phyloP scores from a whole-genome alignment of 2,329 filamentous ascomycete genomes.

The Alternaria triticimaculans region DNA sequence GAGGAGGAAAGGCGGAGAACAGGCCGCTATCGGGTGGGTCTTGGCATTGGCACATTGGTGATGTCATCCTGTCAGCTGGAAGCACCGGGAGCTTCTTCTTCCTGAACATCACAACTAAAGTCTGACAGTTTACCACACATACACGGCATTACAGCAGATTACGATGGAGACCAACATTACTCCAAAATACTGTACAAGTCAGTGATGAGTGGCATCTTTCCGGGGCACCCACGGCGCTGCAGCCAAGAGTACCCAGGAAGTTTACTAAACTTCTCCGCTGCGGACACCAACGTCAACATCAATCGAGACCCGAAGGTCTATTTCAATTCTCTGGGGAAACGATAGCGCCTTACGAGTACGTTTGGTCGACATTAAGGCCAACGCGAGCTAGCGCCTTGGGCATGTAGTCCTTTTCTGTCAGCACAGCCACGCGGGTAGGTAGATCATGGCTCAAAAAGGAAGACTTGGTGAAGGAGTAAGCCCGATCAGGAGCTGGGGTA shows the following conservation, averaged over 20 bases:
- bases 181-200: not conserved
- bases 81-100: not conserved
- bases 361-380: not conserved
- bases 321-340: not conserved
- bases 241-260: not conserved
- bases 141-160: not conserved
- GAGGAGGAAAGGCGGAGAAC: not conserved
- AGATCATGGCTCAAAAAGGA: conserved; percentile 9
- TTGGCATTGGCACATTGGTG: conserved; percentile 7
- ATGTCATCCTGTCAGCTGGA: conserved; percentile 1
- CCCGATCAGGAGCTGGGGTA: conserved; percentile 1
- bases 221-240: not conserved
- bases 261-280: not conserved
- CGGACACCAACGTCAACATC: not conserved
- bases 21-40: conserved; percentile 2
- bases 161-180: not conserved
- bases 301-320: not conserved
- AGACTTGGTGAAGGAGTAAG: conserved; percentile 14
- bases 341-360: not conserved
- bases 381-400: not conserved
- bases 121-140: not conserved
- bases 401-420: not conserved
- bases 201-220: not conserved
- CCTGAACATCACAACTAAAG: not conserved
- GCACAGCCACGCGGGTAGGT: conserved; percentile 19